Evolutionary conservation across 2,329 filamentous ascomycete genomes (phyloP).

Genomic region (Curvularia sp.): DNA sequence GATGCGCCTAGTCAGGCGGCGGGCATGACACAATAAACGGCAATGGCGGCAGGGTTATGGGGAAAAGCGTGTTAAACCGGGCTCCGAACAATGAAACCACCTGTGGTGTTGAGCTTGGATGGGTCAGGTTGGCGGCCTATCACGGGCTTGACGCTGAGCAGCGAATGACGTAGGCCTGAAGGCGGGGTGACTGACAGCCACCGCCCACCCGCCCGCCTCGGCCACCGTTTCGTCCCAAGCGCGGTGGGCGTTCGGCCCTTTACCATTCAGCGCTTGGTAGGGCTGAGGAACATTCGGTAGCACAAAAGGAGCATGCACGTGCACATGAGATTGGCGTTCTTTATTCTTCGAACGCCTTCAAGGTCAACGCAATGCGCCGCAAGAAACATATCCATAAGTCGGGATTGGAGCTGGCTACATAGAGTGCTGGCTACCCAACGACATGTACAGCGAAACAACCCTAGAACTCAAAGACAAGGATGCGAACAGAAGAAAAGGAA

Average conservation of each 20-base stretch:
- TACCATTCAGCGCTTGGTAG: conserved; percentile 14
- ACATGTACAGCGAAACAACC: conserved; percentile 16
- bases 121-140: conserved; percentile 10
- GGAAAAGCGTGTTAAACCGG: conserved; percentile 4
- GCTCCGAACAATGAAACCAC: conserved; percentile 6
- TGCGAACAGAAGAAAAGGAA: conserved; percentile 12
- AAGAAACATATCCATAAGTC: conserved; percentile 6
- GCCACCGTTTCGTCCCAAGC: conserved; percentile 11
- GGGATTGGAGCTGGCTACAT: conserved; percentile 17
- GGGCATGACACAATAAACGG: conserved; percentile 8
- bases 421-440: conserved; percentile 16
- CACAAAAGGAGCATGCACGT: conserved; percentile 2
- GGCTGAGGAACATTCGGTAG: conserved; percentile 25
- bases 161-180: conserved; percentile 21
- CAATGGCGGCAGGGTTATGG: conserved; percentile 7
- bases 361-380: conserved; percentile 11
- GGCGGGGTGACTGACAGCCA: conserved; percentile 22
- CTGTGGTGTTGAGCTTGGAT: conserved; percentile 17
- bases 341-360: conserved; percentile 3
- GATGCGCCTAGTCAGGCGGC: neutral
- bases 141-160: conserved; percentile 8
- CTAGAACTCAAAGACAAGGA: conserved; percentile 8
- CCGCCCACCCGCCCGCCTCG: conserved; percentile 10
- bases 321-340: neutral
- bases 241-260: conserved; percentile 18